Conservation (phyloP, 257 asterid species). For the Rauvolfia tetraphylla region DNA sequence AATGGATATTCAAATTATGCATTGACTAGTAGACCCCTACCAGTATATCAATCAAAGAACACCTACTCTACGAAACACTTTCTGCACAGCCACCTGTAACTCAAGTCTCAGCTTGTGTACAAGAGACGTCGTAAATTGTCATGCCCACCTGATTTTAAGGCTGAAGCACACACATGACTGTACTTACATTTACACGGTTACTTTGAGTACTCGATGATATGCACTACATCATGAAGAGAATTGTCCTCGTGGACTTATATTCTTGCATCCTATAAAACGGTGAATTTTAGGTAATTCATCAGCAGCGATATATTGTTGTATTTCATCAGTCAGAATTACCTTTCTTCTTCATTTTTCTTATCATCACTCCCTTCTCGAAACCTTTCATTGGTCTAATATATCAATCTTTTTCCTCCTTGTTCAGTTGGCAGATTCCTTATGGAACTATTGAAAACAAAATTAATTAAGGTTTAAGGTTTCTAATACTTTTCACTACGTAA, state of each 20-base stretch:
- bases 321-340: background rate
- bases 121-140: background rate
- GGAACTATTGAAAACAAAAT: background rate
- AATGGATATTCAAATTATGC: background rate
- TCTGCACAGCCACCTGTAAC: background rate
- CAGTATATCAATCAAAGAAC: background rate
- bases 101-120: background rate
- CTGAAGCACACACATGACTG: background rate
- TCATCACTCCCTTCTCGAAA: background rate
- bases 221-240: background rate
- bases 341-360: background rate
- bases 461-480: background rate
- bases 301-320: background rate
- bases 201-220: background rate
- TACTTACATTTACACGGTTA: background rate
- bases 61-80: background rate
- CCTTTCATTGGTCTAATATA: background rate
- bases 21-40: background rate
- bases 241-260: background rate
- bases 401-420: background rate
- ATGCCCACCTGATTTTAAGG: background rate
- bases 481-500: background rate
- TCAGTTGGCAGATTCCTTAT: background rate
- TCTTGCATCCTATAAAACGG: background rate
- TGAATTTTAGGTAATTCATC: background rate